A percentile compares a stretch with the other conserved stretches of the same genome.
Conservation (phyloP, 192 early-diverging fungal genomes). For the Gonapodya sp. region DNA sequence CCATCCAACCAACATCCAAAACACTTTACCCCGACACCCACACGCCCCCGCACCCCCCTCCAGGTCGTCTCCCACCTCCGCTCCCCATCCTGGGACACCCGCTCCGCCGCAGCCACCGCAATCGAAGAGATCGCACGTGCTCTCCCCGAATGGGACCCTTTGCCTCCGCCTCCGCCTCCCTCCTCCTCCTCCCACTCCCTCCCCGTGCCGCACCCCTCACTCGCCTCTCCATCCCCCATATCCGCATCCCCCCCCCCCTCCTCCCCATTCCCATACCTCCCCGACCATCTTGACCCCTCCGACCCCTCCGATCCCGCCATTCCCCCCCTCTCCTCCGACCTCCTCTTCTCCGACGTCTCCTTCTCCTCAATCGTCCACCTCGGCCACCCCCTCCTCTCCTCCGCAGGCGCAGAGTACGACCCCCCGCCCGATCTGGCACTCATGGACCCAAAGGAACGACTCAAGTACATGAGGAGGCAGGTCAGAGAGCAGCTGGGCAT, state of each 20-base stretch:
- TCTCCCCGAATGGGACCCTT: conserved; percentile 77
- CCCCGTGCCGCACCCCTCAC: background rate
- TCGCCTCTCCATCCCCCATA: background rate
- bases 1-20: too few species aligned
- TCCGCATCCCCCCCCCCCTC: background rate
- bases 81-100: conserved; percentile 89
- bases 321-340: conserved; percentile 16
- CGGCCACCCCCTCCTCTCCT: conserved; percentile 69
- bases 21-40: too few species aligned
- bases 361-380: conserved; percentile 68
- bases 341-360: conserved; percentile 64
- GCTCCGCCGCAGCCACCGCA: conserved; percentile 85
- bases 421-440: conserved; percentile 49
- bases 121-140: conserved; percentile 83
- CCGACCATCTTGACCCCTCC: background rate
- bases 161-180: background rate
- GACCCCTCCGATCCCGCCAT: too few species aligned
- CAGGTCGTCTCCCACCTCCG: conserved; percentile 77
- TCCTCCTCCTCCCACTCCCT: background rate
- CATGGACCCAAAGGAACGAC: conserved; percentile 70
- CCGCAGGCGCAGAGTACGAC: conserved; percentile 90
- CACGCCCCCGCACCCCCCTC: background rate
- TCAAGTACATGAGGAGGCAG: conserved; percentile 28
- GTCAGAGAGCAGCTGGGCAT: conserved; percentile 15
- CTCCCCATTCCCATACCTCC: background rate